Evolutionary conservation across 1,284 basidiomycete genomes (phyloP), one percentile per base, ranked within the genome.

Genomic region (Trichosporon asahii): DNA sequence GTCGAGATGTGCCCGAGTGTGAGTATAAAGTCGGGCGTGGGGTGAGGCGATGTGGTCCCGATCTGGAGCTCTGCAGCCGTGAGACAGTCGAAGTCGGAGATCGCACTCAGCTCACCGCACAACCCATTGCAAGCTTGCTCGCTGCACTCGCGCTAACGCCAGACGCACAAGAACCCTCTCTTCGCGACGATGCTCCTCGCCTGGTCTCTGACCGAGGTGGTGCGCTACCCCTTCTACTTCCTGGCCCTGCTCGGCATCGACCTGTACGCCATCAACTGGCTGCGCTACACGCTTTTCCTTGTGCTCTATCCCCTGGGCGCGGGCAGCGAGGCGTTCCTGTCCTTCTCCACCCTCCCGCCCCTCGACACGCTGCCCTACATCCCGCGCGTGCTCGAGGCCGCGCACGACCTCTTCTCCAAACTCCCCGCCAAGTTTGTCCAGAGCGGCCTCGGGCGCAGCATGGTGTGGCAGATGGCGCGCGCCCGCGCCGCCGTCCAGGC

Each of bases 161-260:
- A 91, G 91, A 89, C 90, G 18, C 90, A 89, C 73, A 82, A 86
- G 4, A 91, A 89, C 79, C 92, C 96, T 2, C 84, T 94, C 37
- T 98, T 93, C 85, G 89, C 93, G 2, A 90, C 90, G 65, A 96
- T 98, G 94, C 88, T 98, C 67, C 84, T 97, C 73, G 93, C 96
- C 0, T 99, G 96, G 96, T 90, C 92, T 1, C 76, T 91, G 70
- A 94, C 95, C 53, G 96, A 99, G 83, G 88, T 94, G 67, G 89
- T 97, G 72, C 92, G 96, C 31, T 99, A 99, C 84, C 84, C 90
- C 8, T 97, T 92, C 86, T 99, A 99, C 84, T 90, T 91, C 3
- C 86, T 87, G 77, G 86, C 86, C 64, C 87, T 98, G 9, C 76
- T 92, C 61, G 88, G 87, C 7, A 74, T 82, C 72, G 80, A 84